Conservation (phyloP, 1,284 basidiomycete species). For the Cryptococcus neoformans region DNA sequence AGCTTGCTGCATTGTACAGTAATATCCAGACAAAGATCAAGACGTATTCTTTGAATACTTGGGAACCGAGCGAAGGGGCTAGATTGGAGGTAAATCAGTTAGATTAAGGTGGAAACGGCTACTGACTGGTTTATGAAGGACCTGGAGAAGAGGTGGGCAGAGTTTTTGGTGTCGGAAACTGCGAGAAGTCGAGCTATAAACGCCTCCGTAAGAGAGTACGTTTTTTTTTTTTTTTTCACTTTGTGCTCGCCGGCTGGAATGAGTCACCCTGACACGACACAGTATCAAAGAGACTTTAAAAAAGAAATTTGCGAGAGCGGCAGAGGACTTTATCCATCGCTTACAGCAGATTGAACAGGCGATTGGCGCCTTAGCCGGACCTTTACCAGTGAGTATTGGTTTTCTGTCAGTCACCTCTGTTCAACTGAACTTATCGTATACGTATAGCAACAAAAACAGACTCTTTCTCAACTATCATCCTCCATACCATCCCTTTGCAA, state of each 20-base stretch:
- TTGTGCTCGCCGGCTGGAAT: not conserved
- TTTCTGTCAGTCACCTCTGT: not conserved
- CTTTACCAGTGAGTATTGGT: conserved; percentile 61
- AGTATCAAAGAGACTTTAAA: conserved; percentile 88
- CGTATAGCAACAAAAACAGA: conserved; percentile 41
- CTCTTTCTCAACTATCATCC: conserved; percentile 24
- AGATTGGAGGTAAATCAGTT: conserved; percentile 56
- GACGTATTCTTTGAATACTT: conserved; percentile 82
- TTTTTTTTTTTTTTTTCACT: not conserved
- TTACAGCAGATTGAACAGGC: conserved; percentile 70
- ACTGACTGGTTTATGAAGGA: conserved; percentile 52
- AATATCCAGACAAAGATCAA: conserved; percentile 93
- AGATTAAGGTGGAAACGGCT: not conserved
- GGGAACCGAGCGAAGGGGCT: conserved; percentile 72
- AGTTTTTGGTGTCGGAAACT: conserved; percentile 70
- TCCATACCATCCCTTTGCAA: conserved; percentile 29
- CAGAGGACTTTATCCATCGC: conserved; percentile 76
- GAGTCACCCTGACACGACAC: not conserved
- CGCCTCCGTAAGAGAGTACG: conserved; percentile 70
- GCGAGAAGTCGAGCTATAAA: conserved; percentile 79
- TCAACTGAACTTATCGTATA: not conserved
- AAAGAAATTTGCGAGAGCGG: conserved; percentile 75
- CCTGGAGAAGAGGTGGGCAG: conserved; percentile 75
- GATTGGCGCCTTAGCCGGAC: conserved; percentile 71
- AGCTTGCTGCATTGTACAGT: conserved; percentile 80